Base-by-base conservation (phyloP, 371 early-diverging fungal genomes). In the Mucor lusitanicus region DNA sequence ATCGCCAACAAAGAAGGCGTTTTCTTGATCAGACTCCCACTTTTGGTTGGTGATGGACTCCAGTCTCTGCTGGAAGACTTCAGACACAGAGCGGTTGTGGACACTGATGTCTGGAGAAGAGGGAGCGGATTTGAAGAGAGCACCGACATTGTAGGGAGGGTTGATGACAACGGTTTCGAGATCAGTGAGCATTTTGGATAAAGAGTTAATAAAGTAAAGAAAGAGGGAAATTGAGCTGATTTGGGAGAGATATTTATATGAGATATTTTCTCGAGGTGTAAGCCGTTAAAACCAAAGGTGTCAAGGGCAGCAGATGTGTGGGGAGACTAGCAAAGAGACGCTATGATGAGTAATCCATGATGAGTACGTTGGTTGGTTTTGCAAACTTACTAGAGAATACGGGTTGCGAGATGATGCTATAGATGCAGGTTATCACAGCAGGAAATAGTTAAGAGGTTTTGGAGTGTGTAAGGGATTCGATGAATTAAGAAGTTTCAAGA, bases 1-100 rank as follows among this genome's bases (percentile, higher is more conserved):
- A 76, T 99, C 98, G 54, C 87, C 92, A 40, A 97, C 94, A 79
- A 90, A 96, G 76, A 99, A 99, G 25, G 98, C 91, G 69, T 95
- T 95, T 72, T 94, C 94, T 63, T 86, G 86, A 66, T 88, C 90
- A 48, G 74, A 68, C 69, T 89, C 89, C 72, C 75, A 84, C 42
- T 75, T 81, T 40, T 79, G 79, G 15, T 69, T 63, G 32, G 85
- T 68, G 30, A 79, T 75, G 12, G 83, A 64, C 28, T 79, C 72
- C 9, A 83, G 70, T 33, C 75, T 76, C 37, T 77, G 67, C 40
- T 73, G 61, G 56, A 71, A 71, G 6, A 80, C 70, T 56, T 78
- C 74, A 23, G 70, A 58, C 21, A 86, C 70, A 12, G 83, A 65
- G 15, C 67, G 54, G 39, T 72, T 71, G 40, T 69, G 56, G 23